Evolutionary conservation across 768 basidiomycete species (phyloP), one percentile per base, ranked within the genome.

Genomic region (Suillus americanus): DNA sequence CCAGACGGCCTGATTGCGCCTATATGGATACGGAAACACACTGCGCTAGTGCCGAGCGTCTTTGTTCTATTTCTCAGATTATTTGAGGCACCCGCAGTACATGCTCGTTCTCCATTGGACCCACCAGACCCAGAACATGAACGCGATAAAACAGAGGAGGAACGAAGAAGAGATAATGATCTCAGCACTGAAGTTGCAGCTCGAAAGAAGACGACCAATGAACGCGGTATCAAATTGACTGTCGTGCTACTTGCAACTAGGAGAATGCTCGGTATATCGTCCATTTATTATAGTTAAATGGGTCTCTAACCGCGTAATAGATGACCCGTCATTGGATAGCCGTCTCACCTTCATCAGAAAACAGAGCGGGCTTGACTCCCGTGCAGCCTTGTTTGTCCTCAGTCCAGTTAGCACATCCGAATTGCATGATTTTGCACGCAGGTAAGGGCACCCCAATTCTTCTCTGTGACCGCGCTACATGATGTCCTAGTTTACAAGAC

Each of bases 11-110:
- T 99, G 62, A 94, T 99, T 61, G 95, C 97, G 3, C 97, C 97
- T 1, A 94, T 99, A 73, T 99, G 97, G 97, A 88, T 99, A 40
- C 85, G 95, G 51, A 99, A 99, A 77, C 97, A 99, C 72, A 92
- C 92, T 0, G 87, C 92, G 1, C 87, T 97, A 38, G 78, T 98
- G 0, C 97, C 97, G 0, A 90, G 93, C 28, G 96, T 98, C 0
- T 97, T 98, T 75, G 92, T 99, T 10, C 82, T 97, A 65, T 97
- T 98, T 74, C 78, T 92, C 62, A 87, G 92, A 62, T 81, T 99
- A 65, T 95, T 82, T 71, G 96, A 98, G 74, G 79, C 79, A 25
- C 82, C 84, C 1, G 75, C 76, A 13, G 69, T 76, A n/a, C 71
- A 79, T 7, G 73, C 82, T 1, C 77, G 79, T 40, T 84, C 85